phyloP scores from a whole-genome alignment of 164 flowering plant genomes.

The Paratinospora sagittata region DNA sequence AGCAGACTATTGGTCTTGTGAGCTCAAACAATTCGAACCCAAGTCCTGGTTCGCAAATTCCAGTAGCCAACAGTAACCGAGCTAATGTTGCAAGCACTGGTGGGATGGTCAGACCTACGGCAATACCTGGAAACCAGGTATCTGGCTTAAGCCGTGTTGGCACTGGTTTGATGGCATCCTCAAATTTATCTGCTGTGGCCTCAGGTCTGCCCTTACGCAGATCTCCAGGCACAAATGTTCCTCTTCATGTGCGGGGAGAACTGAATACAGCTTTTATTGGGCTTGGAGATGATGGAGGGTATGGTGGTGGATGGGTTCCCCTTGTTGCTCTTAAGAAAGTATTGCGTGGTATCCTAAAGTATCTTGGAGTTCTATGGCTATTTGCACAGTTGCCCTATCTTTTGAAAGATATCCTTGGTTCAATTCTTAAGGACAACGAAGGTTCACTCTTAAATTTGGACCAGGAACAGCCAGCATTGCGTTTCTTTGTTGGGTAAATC shows the following conservation, averaged over 20 bases:
- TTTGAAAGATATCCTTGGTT: conserved; percentile 82
- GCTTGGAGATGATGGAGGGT: conserved; percentile 99
- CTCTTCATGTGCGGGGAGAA: conserved; percentile 90
- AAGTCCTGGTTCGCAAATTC: conserved; percentile 44
- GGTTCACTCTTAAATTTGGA: conserved; percentile 92
- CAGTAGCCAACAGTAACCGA: conserved; percentile 51
- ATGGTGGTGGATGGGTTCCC: conserved; percentile 99
- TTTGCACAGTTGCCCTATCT: conserved; percentile 97
- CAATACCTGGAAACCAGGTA: conserved; percentile 38
- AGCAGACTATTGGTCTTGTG: conserved; percentile 49
- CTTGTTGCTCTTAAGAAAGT: conserved; percentile 97
- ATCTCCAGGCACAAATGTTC: conserved; percentile 64
- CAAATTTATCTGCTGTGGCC: conserved; percentile 44
- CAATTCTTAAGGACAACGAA: conserved; percentile 90
- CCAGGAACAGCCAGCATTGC: conserved; percentile 98
- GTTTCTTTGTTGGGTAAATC: conserved; percentile 96
- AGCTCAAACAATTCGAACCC: conserved; percentile 44
- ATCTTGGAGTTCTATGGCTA: conserved; percentile 96
- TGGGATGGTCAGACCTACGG: conserved; percentile 45
- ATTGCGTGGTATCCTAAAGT: conserved; percentile 88
- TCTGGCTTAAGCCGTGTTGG: conserved; percentile 47
- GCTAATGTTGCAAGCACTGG: conserved; percentile 38
- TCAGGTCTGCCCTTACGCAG: conserved; percentile 67
- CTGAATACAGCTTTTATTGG: conserved; percentile 98
- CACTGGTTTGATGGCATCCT: conserved; percentile 42